Percentiles rank a stretch among this genome's conserved stretches.
Conservation (phyloP, 2,329 filamentous ascomycete species). For the Lasiodiplodia theobromae region DNA sequence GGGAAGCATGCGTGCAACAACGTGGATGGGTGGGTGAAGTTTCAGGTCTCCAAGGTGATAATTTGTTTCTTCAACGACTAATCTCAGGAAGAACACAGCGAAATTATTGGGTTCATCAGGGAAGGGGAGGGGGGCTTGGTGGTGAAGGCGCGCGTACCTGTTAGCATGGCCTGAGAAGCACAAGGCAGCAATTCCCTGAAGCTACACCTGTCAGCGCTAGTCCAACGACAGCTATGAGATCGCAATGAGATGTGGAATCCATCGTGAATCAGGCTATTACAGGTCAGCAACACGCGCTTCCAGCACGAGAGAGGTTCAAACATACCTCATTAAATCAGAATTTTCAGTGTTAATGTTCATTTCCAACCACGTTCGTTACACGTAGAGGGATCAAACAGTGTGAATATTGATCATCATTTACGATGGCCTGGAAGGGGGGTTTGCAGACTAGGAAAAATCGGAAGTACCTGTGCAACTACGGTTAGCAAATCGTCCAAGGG, state of each 20-base stretch:
- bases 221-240: constrained; percentile 32
- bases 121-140: constrained; percentile 32
- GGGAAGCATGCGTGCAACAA: not conserved
- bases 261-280: constrained; percentile 49
- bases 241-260: constrained; percentile 32
- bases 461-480: constrained; percentile 31
- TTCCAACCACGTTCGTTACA: constrained; percentile 55
- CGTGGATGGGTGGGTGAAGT: constrained; percentile 7
- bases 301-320: not conserved
- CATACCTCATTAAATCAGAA: constrained; percentile 75
- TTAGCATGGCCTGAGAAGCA: constrained; percentile 31
- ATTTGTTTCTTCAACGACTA: constrained; percentile 64
- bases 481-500: constrained; percentile 27
- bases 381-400: constrained; percentile 69
- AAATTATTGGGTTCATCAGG: constrained; percentile 68
- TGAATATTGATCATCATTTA: constrained; percentile 74
- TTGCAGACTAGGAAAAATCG: constrained; percentile 33
- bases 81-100: constrained; percentile 71
- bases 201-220: constrained; percentile 31
- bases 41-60: constrained; percentile 74
- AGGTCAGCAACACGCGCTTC: constrained; percentile 33
- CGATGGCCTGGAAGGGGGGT: constrained; percentile 49
- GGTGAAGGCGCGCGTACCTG: not conserved
- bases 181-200: not conserved
- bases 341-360: constrained; percentile 70